Conservation (phyloP, 495 filamentous ascomycete genomes). For the Penicillium dipodomyicola region DNA sequence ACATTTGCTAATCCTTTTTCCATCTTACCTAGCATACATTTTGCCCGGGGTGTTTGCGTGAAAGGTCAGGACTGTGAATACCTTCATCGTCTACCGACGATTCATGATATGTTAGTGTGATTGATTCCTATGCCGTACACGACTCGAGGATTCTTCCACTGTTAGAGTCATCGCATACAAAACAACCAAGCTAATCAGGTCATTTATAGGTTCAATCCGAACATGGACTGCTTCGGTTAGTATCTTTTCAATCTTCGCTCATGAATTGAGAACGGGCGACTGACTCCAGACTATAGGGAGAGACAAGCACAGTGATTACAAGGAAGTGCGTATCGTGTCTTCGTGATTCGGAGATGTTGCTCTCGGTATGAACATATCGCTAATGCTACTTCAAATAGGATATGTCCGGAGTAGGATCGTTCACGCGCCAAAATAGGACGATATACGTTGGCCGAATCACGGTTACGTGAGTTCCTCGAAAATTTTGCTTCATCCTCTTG, state of each 20-base stretch:
- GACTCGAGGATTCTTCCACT: neutral
- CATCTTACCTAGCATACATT: constrained; percentile 56
- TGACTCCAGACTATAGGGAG: constrained; percentile 5
- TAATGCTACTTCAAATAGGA: constrained; percentile 61
- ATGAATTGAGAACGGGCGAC: neutral
- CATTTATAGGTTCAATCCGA: constrained; percentile 61
- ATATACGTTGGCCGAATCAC: constrained; percentile 70
- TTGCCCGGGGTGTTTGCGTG: constrained; percentile 78
- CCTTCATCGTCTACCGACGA: constrained; percentile 72
- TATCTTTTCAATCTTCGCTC: constrained; percentile 35
- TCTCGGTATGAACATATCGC: constrained; percentile 30
- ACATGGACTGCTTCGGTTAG: constrained; percentile 89
- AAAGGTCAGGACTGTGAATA: constrained; percentile 92
- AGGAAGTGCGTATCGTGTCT: constrained; percentile 32
- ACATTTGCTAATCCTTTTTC: constrained; percentile 9
- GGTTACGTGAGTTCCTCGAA: neutral
- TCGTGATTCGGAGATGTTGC: constrained; percentile 41
- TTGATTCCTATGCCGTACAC: neutral
- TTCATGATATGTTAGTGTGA: constrained; percentile 60
- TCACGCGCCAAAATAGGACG: constrained; percentile 86
- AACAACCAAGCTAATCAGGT: neutral
- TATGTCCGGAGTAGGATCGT: constrained; percentile 92
- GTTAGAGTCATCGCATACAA: neutral
- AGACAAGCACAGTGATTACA: constrained; percentile 27
- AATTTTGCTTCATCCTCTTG: no score